A percentile compares a stretch with the other conserved stretches of the same genome.
Conservation (phyloP, 495 filamentous ascomycete genomes). For the Cenococcum geophilum region DNA sequence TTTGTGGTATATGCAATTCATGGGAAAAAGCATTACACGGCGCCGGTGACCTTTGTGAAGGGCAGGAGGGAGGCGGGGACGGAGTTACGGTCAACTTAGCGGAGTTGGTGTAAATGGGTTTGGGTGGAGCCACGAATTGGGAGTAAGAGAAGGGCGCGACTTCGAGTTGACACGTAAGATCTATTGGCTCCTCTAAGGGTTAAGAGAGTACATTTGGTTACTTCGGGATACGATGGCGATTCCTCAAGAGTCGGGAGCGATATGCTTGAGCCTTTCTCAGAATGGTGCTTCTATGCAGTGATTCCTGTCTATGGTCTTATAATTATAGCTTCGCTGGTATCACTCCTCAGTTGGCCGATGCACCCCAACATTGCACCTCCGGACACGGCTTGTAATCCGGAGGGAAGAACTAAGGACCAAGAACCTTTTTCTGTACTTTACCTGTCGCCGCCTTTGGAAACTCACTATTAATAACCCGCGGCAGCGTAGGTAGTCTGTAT, state of each 20-base stretch:
- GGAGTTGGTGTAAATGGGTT: too few relatives aligned
- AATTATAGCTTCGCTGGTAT: conserved; percentile 20
- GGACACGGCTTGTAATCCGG: conserved; percentile 32
- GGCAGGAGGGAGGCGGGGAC: conserved; percentile 33
- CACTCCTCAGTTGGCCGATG: not conserved
- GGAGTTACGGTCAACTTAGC: conserved; percentile 28
- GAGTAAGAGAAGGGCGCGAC: too few relatives aligned
- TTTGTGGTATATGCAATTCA: conserved; percentile 30
- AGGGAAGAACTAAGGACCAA: conserved; percentile 45
- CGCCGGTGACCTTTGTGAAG: conserved; percentile 37
- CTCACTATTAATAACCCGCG: conserved; percentile 43
- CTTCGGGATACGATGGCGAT: too few relatives aligned
- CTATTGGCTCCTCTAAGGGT: too few relatives aligned
- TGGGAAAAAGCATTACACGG: conserved; percentile 34
- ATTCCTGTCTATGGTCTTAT: too few relatives aligned
- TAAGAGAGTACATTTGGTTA: too few relatives aligned
- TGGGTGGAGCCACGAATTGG: too few relatives aligned
- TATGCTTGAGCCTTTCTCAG: too few relatives aligned
- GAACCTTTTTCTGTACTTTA: conserved; percentile 48
- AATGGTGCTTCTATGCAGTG: too few relatives aligned
- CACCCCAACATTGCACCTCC: conserved; percentile 43
- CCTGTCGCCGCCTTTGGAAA: conserved; percentile 46
- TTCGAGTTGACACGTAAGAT: too few relatives aligned
- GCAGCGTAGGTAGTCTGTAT: conserved; percentile 47
- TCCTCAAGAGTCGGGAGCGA: too few relatives aligned